Evolutionary conservation across 2,329 filamentous ascomycete genomes (phyloP), one percentile per base, ranked within the genome.

Genomic region (Calonectria crousiana): DNA sequence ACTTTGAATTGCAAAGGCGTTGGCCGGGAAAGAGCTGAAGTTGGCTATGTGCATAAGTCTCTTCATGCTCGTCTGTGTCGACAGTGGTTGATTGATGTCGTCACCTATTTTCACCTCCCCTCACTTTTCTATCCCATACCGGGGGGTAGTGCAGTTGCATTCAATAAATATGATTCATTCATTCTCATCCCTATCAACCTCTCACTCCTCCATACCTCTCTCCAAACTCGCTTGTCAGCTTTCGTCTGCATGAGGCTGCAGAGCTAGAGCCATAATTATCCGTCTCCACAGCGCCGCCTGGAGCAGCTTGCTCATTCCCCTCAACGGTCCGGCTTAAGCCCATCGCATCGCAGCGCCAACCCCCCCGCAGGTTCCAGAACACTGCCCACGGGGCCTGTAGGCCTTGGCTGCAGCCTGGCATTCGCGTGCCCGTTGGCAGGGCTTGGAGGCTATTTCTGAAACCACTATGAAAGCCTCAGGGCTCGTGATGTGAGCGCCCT

Each of bases 301-400:
- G 28, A 65, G 60, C 38, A 32, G 26, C 49, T 18, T 32, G 20
- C 20, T 28, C 60, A 64, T 28, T 38, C 14, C n/a, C 14, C 38
- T 64, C 26, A 32, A 64, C 41, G 36, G 41, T n/a, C 41, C 26
- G 36, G 36, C 41, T 44, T 64, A 41, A 49, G 20, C 38, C 30
- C 38, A 44, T 44, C 41, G 41, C 20, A 32, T 32, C 16, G 28
- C 60, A 49, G 3, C 13, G 38, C 60, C 41, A 47, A 47, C 26
- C 41, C 60, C 60, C 51, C 60, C 60, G 41, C 60, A 49, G 60
- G 60, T 65, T 65, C 60, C 41, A 65, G 60, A 62, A 65, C 60
- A 30, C 60, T 32, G 41, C 38, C n/a, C 41, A 28, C 41, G 18
- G 20, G 44, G 38, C 38, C 41, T 41, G 16, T 6, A 49, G 14